Evolutionary conservation across 768 basidiomycete species (phyloP).

Genomic region (Gloeopeniophorella convolvens): DNA sequence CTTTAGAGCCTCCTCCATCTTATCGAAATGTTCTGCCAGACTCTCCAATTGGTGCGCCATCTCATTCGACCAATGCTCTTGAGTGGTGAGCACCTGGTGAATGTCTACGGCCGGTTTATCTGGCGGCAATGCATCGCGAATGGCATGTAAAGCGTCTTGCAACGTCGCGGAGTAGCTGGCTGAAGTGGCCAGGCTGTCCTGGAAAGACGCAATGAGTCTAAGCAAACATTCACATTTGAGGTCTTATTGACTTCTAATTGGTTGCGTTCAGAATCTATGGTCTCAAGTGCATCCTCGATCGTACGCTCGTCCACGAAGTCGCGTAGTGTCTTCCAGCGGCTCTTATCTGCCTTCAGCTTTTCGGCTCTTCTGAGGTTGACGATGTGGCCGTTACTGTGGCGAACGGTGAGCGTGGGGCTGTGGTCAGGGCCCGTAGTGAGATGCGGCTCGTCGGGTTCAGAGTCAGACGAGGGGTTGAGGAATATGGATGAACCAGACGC

Average conservation of each 20-base stretch:
- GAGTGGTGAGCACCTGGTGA: slow-evolving; percentile 42
- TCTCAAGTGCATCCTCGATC: slow-evolving; percentile 70
- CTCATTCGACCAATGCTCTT: slow-evolving; percentile 49
- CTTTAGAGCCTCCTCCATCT: slow-evolving; percentile 63
- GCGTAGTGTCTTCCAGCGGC: slow-evolving; percentile 72
- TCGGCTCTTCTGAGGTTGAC: slow-evolving; percentile 14
- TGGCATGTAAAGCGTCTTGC: slow-evolving; percentile 44
- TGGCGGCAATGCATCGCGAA: slow-evolving; percentile 46
- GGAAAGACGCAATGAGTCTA: slow-evolving; percentile 10
- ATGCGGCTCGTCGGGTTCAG: slow-evolving; percentile 25
- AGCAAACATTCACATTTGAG: slow-evolving; percentile 26
- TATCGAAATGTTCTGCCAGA: slow-evolving; percentile 66
- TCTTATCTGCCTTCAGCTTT: slow-evolving; percentile 36
- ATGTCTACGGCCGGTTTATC: slow-evolving; percentile 35
- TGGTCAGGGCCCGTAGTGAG: slow-evolving; percentile 22
- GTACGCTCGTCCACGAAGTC: slow-evolving; percentile 83
- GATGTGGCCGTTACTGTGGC: slow-evolving; percentile 19
- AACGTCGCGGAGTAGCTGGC: slow-evolving; percentile 65
- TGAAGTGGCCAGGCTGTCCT: slow-evolving; percentile 60
- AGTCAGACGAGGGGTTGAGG: slow-evolving; percentile 60
- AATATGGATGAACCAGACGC: slow-evolving; percentile 70
- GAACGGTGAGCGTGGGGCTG: slow-evolving; percentile 41
- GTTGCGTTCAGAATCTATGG: slow-evolving; percentile 62
- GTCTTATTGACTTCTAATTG: slow-evolving; percentile 53
- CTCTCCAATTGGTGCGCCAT: slow-evolving; percentile 74